Conservation (phyloP, 1,284 basidiomycete genomes). For the Fomitopsis betulina region DNA sequence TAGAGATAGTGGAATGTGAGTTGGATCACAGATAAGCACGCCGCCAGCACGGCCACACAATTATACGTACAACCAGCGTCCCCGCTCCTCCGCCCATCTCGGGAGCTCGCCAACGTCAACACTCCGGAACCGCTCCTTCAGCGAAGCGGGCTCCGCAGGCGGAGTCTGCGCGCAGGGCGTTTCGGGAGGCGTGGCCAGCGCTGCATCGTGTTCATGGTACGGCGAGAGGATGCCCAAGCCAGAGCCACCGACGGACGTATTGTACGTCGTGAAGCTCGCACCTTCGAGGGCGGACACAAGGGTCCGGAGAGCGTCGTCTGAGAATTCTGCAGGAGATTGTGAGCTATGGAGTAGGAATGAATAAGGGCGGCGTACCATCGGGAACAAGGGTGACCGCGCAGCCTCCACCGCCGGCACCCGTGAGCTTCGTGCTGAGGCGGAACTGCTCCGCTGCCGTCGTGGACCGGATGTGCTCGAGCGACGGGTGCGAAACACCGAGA, state of each 20-base stretch:
- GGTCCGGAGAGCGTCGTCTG: constrained; percentile 48
- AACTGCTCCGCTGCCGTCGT: constrained; percentile 65
- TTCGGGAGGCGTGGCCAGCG: constrained; percentile 48
- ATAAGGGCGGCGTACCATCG: constrained; percentile 54
- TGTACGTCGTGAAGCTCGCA: constrained; percentile 81
- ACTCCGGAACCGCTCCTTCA: background rate
- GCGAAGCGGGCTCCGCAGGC: background rate
- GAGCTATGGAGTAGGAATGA: constrained; percentile 4
- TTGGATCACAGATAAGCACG: background rate
- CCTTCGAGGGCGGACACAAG: constrained; percentile 57
- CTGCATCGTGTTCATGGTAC: constrained; percentile 36
- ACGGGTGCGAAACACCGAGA: constrained; percentile 92
- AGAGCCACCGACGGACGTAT: constrained; percentile 89
- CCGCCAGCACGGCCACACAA: background rate
- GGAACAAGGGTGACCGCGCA: constrained; percentile 96
- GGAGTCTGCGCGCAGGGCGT: constrained; percentile 28
- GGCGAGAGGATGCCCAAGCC: constrained; percentile 84
- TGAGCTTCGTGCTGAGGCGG: constrained; percentile 89
- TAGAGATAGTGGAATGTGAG: background rate
- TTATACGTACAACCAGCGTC: constrained; percentile 20
- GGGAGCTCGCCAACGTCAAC: background rate
- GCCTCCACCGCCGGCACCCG: constrained; percentile 98
- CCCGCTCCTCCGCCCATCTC: constrained; percentile 14
- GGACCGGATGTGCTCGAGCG: constrained; percentile 79
- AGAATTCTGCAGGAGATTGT: constrained; percentile 44